Evolutionary conservation across 2,329 filamentous ascomycete species (phyloP).

Genomic region (Penicillium sp.): DNA sequence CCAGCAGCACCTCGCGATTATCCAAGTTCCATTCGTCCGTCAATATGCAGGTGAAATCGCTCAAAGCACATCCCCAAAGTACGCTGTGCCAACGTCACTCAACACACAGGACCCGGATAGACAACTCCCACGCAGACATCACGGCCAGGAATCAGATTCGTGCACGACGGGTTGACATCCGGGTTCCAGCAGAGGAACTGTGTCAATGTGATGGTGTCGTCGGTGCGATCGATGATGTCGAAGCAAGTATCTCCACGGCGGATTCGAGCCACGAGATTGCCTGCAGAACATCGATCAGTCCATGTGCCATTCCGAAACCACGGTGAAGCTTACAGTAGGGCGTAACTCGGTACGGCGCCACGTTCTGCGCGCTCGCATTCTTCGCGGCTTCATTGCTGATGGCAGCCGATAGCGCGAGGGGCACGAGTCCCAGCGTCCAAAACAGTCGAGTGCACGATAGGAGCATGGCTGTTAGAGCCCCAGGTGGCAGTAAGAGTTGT

Average conservation of each 20-base stretch:
- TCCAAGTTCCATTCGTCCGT: not conserved
- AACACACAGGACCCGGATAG: slow-evolving; percentile 7
- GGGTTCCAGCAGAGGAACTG: slow-evolving; percentile 26
- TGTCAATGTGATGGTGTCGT: slow-evolving; percentile 19
- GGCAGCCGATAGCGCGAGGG: slow-evolving; percentile 6
- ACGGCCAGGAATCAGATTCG: slow-evolving; percentile 24
- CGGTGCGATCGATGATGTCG: slow-evolving; percentile 19
- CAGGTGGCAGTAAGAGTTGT: not conserved
- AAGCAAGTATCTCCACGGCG: slow-evolving; percentile 24
- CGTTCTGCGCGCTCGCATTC: not conserved
- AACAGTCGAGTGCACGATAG: slow-evolving; percentile 2
- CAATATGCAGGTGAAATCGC: not conserved
- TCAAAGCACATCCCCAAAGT: not conserved
- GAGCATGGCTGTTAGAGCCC: slow-evolving; percentile 2
- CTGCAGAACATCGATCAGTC: slow-evolving; percentile 1
- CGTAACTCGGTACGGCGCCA: not conserved
- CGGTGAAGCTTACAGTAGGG: slow-evolving; percentile 8
- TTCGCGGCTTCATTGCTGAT: not conserved
- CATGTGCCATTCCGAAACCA: not conserved
- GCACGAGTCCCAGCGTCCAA: slow-evolving; percentile 9
- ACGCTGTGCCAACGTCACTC: not conserved
- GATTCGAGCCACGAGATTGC: slow-evolving; percentile 17
- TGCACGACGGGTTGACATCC: slow-evolving; percentile 22
- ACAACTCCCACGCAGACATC: slow-evolving; percentile 18
- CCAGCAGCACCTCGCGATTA: too few species aligned